Base-by-base conservation (phyloP, 2,329 filamentous ascomycete species). In the Paecilomyces variotii region DNA sequence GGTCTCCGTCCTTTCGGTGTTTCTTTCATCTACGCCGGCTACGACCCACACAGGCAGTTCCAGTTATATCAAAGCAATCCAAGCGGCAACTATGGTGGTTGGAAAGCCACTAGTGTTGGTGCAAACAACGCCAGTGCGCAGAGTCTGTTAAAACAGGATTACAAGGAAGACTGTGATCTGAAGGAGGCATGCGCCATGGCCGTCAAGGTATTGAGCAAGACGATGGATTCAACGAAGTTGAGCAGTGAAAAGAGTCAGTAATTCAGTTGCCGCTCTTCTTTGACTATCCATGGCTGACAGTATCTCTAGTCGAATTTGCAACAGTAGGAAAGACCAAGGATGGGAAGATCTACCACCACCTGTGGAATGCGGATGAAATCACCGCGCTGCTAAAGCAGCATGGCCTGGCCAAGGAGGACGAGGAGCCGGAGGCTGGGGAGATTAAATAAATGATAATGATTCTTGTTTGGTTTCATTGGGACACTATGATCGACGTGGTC, bases 31-130 rank as follows among this genome's bases (percentile, higher is more conserved):
- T 99, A 99, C 74, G 95, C 95, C 55, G 94, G 94, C 61, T 99
- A 92, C 85, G 94, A 99, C 73, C 90, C 90, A 60, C 89, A 95
- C 78, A 85, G 92, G 71, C 88, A 97, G 75, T 99, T 99, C 83
- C 94, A 99, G 82, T 86, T 99, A 62, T 99, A 97, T 80, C 91
- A 97, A 76, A 97, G 92, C 82, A 99, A 99, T 78, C 94, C 94
- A 12, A 96, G 90, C 63, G 94, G 94, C 68, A 99, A 99, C 82
- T 99, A 99, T 74, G 95, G 94, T 64, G 94, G 94, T 58, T 99
- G 94, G 94, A 99, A 99, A 81, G 94, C 94, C 34, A 99, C 94
- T 57, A 96, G 91, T 70, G 92, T 96, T 4, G 94, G 94, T 55
- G 95, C 95, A 63, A 99, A 99, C 83, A 97, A 97, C 74, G 94